These are phyloP conservation scores for Chalciporus piperatus DNA, from an alignment of 768 basidiomycete genomes.

Conservation along the genomic window DNA sequence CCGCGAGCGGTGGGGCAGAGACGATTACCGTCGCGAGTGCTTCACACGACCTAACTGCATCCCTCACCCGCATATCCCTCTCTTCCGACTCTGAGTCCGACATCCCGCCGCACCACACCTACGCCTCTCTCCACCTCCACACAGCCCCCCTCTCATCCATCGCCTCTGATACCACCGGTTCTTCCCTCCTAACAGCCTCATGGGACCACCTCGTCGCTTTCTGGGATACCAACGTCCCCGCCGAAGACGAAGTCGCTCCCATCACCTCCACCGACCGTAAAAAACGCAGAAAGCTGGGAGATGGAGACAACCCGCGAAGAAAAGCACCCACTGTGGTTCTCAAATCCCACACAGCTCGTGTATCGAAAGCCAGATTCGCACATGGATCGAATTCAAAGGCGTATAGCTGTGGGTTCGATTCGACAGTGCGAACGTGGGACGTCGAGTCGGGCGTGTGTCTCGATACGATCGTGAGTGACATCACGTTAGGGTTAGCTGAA, in stretches of 20 bases:
- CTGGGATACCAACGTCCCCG: conserved; percentile 68
- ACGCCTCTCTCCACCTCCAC: conserved; percentile 82
- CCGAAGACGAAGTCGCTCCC: conserved; percentile 55
- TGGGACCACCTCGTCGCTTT: conserved; percentile 88
- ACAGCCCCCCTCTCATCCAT: conserved; percentile 78
- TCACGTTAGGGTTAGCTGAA: no score
- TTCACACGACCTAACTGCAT: conserved; percentile 78
- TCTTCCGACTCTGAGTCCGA: conserved; percentile 16
- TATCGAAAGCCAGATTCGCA: conserved; percentile 69
- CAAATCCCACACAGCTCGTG: conserved; percentile 79
- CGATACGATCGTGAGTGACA: conserved; percentile 55
- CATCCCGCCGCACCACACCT: background rate
- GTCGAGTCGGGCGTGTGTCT: conserved; percentile 71
- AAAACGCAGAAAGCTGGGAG: conserved; percentile 58
- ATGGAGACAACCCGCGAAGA: conserved; percentile 34
- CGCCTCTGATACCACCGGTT: conserved; percentile 49
- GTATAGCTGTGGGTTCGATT: conserved; percentile 85
- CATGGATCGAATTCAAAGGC: conserved; percentile 41
- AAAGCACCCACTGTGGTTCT: conserved; percentile 74
- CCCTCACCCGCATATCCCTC: conserved; percentile 48
- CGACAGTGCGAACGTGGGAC: conserved; percentile 88
- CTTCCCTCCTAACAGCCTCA: conserved; percentile 73
- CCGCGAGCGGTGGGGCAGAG: conserved; percentile 14
- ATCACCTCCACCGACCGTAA: conserved; percentile 35
- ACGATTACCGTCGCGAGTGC: conserved; percentile 56